Evolutionary conservation across 768 basidiomycete species (phyloP).

Genomic region (Mycena albidolilacea): DNA sequence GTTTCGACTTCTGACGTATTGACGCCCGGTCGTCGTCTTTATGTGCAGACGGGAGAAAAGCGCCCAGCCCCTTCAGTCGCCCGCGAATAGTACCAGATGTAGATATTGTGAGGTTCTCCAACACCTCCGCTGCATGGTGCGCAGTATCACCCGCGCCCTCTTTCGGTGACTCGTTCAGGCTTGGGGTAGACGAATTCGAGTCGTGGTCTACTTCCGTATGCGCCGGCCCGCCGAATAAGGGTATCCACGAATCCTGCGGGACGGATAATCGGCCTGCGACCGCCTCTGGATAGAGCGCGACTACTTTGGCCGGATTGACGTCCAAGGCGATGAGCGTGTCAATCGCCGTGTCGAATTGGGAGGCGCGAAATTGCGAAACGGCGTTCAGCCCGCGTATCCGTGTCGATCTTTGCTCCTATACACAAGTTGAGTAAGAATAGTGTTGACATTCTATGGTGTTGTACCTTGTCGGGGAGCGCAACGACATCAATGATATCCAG

Average conservation of each 20-base stretch:
- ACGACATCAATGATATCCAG: constrained; percentile 77
- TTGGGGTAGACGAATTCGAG: constrained; percentile 43
- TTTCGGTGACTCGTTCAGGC: constrained; percentile 46
- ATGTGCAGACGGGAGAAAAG: constrained; percentile 57
- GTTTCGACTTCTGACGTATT: constrained; percentile 50
- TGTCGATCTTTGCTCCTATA: constrained; percentile 68
- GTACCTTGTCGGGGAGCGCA: constrained; percentile 75
- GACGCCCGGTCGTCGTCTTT: constrained; percentile 81
- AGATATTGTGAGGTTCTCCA: constrained; percentile 52
- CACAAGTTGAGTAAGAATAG: constrained; percentile 18
- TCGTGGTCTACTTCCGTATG: constrained; percentile 45
- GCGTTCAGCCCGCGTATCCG: constrained; percentile 83
- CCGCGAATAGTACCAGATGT: constrained; percentile 62
- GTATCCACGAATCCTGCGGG: constrained; percentile 81
- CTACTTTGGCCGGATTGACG: constrained; percentile 93
- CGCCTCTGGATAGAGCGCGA: constrained; percentile 88
- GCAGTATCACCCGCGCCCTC: constrained; percentile 41
- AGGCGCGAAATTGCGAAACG: constrained; percentile 79
- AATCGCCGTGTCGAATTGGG: constrained; percentile 83
- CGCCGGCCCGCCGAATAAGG: constrained; percentile 84
- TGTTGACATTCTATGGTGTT: neutral
- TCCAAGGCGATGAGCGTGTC: constrained; percentile 91
- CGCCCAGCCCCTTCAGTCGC: constrained; percentile 70
- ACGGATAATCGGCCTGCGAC: constrained; percentile 86
- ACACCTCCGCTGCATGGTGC: constrained; percentile 47